Base-by-base conservation (phyloP, 169 alveolate genomes). In the Eimeria zaria region DNA sequence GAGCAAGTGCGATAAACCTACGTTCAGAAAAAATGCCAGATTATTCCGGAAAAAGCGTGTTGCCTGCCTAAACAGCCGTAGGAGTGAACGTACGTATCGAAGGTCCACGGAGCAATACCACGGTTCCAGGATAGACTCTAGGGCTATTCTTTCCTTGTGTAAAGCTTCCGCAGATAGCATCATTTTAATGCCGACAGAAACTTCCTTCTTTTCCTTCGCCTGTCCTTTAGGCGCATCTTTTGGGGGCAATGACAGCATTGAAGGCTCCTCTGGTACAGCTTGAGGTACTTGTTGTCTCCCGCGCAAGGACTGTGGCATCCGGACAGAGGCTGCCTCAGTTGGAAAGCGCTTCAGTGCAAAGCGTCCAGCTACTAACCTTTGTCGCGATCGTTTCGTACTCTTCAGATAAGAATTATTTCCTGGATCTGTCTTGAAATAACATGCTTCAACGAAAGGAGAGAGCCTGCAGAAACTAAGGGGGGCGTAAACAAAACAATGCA, bases 131-230 rank as follows among this genome's bases (percentile, higher is more conserved):
- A 62, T 36, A 27, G 93, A 87, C 27, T 87, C 93, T 24, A 87
- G 64, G 51, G 93, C 93, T 39, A 62, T 62, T 62, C 93, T 36
- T 62, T 58, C 83, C 64, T 87, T 87, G n/a, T 87, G 93, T 18
- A 87, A 36, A 24, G 93, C 93, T n/a, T 87, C 93, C 46, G 93
- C 93, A 51, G 93, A 87, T 9, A 87, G 39, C 51, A 87, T 58
- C 58, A 87, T 41, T 18, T n/a, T 48, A 87, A 87, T 58, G n/a
- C 81, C 93, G 7, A 87, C 14, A 24, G 14, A 62, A 33, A 83
- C 4, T 27, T 53, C 91, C 53, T 83, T 83, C 36, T 53, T 55
- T 12, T 83, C 76, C 44, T 39, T 20, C 36, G 16, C 30, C 39
- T 24, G 39, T 41, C 41, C 46, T 33, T 73, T 73, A 3, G 51